Base-by-base conservation (phyloP, 2,329 filamentous ascomycete genomes). In the Madurella mycetomatis region DNA sequence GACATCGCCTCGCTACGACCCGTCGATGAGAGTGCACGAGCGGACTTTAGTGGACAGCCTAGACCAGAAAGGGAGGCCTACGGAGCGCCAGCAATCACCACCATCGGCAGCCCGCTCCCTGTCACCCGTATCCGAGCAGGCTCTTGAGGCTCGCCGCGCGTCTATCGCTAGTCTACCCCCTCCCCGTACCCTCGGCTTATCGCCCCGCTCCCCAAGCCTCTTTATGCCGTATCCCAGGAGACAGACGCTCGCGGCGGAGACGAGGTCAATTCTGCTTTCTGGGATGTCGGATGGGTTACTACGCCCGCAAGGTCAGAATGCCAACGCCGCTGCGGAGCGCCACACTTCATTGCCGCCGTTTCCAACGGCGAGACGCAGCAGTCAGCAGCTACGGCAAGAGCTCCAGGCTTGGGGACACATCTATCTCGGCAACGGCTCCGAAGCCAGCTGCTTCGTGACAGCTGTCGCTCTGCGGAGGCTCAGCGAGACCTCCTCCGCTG, bases 371-470 rank as follows among this genome's bases (percentile, higher is more conserved):
- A 59, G 64, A 30, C 61, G 62, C n/a, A 57, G 47, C 49, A 65
- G 60, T 60, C 41, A 56, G n/a, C 42, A 51, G 16, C 59, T 68
- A 11, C 70, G 67, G 25, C 64, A 71, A 4, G 68, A 70, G 44
- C 67, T 78, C 9, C 67, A 70, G 34, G 68, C 68, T 4, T 76
- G 73, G 70, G 73, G 73, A 1, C 65, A 69, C 44, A 63, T 72
- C 19, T 75, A 75, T 55, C 68, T 73, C n/a, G 67, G 68, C 41
- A 72, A 77, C 55, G 60, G 62, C 7, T 62, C 66, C 44, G 73
- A 70, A 9, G 73, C 75, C 34, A 73, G 78, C 53, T 75, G 72
- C 44, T 77, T 77, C 50, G 68, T 79, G 7, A 69, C 73, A 5
- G 71, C 76, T 1, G 65, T 76, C 2, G 67, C 69, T 16, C 63